A percentile compares a stretch with the other conserved stretches of the same genome.
Evolutionary conservation across 306 rosid species (phyloP).

Genomic region (Gillenia trifoliata): DNA sequence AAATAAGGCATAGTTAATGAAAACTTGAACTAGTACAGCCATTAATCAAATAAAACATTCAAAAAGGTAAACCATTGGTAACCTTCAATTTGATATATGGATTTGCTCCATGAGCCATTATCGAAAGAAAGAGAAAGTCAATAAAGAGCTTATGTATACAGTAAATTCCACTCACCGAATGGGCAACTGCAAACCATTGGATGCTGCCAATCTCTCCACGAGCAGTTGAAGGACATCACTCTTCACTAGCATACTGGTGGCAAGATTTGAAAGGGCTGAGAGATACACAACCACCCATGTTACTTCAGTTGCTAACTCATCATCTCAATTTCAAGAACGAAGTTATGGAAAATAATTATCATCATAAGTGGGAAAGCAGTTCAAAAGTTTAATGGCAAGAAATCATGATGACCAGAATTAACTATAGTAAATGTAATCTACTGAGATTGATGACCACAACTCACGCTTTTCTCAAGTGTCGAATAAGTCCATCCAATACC

Average conservation of each 20-base stretch:
- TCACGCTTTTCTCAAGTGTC: conserved; percentile 87
- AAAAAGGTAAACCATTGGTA: background rate
- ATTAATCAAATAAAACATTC: background rate
- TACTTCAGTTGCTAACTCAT: conserved; percentile 89
- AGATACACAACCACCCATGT: conserved; percentile 96
- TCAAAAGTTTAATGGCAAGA: background rate
- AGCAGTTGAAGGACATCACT: conserved; percentile 75
- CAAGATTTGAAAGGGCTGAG: conserved; percentile 85
- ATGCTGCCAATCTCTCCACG: conserved; percentile 65
- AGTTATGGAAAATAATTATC: conserved; percentile 4
- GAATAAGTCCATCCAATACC: conserved; percentile 67
- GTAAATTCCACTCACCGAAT: conserved; percentile 53
- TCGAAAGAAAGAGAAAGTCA: conserved; percentile 6
- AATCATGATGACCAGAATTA: conserved; percentile 8
- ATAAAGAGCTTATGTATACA: conserved; percentile 3
- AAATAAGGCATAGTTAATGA: background rate
- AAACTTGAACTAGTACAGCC: background rate
- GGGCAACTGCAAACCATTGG: conserved; percentile 71
- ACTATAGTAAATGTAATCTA: background rate
- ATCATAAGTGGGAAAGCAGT: background rate
- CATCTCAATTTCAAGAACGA: conserved; percentile 53
- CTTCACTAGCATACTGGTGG: conserved; percentile 69
- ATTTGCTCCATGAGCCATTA: background rate
- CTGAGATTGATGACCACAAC: conserved; percentile 21
- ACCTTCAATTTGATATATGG: background rate